A percentile compares a stretch with the other conserved stretches of the same genome.
Conservation (phyloP, 768 basidiomycete genomes). For the Suillus occidentalis region DNA sequence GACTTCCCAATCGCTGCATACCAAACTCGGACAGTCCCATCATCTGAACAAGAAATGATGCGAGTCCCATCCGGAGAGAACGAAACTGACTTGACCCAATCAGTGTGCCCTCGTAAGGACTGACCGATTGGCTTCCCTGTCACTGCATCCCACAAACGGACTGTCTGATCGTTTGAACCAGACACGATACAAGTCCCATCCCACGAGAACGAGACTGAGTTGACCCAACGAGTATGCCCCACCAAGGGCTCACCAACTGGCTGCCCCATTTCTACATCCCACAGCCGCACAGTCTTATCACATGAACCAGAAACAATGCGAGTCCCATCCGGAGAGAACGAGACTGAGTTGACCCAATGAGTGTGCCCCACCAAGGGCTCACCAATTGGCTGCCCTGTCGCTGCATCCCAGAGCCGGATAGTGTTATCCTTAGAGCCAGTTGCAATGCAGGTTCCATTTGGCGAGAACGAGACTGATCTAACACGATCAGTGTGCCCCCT, state of each 20-base stretch:
- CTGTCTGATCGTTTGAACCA: neutral
- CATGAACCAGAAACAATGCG: neutral
- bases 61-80: slow-evolving; percentile 7
- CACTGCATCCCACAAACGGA: neutral
- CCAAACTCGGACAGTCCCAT: slow-evolving; percentile 1
- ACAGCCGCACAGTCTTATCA: neutral
- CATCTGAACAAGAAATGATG: neutral
- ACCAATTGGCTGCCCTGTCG: neutral
- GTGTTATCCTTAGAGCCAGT: neutral
- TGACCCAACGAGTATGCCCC: neutral
- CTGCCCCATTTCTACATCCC: neutral
- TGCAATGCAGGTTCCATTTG: neutral
- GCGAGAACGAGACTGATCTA: slow-evolving; percentile 2
- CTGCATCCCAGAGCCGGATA: slow-evolving; percentile 1
- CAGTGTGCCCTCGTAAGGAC: neutral
- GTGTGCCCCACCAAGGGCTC: neutral
- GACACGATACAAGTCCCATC: neutral
- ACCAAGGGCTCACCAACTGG: neutral
- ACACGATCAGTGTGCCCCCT: neutral
- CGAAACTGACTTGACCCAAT: neutral
- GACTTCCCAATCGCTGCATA: neutral
- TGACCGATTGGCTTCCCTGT: neutral
- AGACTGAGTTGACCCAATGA: neutral
- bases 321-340: neutral
- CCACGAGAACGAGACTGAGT: slow-evolving; percentile 2